Percentiles rank a stretch among this genome's conserved stretches.
These are phyloP conservation scores for Fusarium equiseti DNA, from an alignment of 2,329 filamentous ascomycete species.

Conservation along the genomic window DNA sequence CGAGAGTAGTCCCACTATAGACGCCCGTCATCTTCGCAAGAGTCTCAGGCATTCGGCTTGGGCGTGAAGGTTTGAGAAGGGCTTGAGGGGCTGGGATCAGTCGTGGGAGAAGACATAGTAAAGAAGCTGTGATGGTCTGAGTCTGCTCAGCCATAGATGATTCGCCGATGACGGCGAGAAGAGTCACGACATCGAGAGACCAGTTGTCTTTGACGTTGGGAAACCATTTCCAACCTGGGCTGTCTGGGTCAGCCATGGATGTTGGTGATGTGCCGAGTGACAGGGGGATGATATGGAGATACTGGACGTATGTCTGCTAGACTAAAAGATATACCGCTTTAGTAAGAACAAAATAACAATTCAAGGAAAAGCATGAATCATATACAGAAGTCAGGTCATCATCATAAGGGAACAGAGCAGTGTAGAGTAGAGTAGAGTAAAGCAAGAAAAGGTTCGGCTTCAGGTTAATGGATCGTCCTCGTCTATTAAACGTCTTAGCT, in stretches of 20 bases:
- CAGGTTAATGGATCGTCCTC: not conserved
- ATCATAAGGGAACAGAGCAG: not conserved
- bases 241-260: constrained; percentile 45
- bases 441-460: not conserved
- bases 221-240: constrained; percentile 57
- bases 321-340: not conserved
- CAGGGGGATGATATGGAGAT: not conserved
- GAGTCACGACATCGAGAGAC: constrained; percentile 71
- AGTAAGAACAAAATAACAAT: not conserved
- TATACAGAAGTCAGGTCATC: not conserved
- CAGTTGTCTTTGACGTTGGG: constrained; percentile 59
- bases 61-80: constrained; percentile 68
- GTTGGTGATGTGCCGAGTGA: not conserved
- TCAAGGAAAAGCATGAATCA: not conserved
- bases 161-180: constrained; percentile 73
- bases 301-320: not conserved
- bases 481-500: constrained; percentile 2
- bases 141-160: constrained; percentile 68
- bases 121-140: constrained; percentile 69
- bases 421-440: not conserved
- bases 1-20: constrained; percentile 65
- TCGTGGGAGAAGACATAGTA: constrained; percentile 68
- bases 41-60: constrained; percentile 66
- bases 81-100: constrained; percentile 73
- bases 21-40: constrained; percentile 69